phyloP scores from a whole-genome alignment of 768 basidiomycete species.

The Trametopsis cervina region DNA sequence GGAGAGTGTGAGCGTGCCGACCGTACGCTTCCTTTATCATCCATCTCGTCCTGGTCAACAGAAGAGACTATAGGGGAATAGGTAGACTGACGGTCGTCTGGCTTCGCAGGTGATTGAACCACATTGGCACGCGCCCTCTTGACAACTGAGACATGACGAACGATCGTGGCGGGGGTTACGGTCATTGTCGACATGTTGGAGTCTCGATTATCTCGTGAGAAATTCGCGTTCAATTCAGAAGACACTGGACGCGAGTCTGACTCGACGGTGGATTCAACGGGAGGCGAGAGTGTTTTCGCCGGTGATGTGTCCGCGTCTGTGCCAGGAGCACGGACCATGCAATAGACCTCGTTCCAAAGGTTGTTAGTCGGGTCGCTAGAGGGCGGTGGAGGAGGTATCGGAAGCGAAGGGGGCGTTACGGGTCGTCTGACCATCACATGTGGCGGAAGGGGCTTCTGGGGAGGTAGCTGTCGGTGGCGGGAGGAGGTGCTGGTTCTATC shows the following conservation, averaged over 20 bases:
- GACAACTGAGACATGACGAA: slow-evolving; percentile 19
- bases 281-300: slow-evolving; percentile 1
- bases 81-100: background rate
- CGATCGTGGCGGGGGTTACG: slow-evolving; percentile 26
- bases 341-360: slow-evolving; percentile 16
- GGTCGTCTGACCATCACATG: background rate
- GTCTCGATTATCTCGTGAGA: slow-evolving; percentile 21
- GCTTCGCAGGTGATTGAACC: slow-evolving; percentile 4
- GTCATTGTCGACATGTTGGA: slow-evolving; percentile 24
- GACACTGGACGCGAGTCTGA: background rate
- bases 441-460: slow-evolving; percentile 6
- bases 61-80: slow-evolving; percentile 5
- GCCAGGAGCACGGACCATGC: slow-evolving; percentile 13
- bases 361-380: slow-evolving; percentile 12
- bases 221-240: slow-evolving; percentile 7
- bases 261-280: background rate
- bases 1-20: slow-evolving; percentile 16
- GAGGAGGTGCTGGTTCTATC: background rate
- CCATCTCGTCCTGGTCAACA: background rate
- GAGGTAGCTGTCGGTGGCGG: slow-evolving; percentile 1
- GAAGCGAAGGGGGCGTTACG: slow-evolving; percentile 3
- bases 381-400: slow-evolving; percentile 8
- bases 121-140: slow-evolving; percentile 17
- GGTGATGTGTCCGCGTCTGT: slow-evolving; percentile 2
- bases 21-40: slow-evolving; percentile 1